phyloP scores from a whole-genome alignment of 192 early-diverging fungal species.

The Jimgerdemannia flammicorona region DNA sequence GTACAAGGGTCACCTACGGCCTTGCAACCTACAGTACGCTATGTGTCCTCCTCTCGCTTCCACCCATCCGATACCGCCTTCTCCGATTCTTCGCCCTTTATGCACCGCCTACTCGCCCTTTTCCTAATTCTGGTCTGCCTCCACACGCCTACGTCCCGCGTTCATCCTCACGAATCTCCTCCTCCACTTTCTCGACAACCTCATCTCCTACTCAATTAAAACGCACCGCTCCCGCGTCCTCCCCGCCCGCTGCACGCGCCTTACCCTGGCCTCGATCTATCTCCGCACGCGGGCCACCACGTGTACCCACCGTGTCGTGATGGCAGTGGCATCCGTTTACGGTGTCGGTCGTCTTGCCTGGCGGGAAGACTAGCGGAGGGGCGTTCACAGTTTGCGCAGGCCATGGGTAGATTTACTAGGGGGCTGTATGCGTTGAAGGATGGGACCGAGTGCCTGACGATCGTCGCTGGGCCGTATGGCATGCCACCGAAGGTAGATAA shows the following conservation, averaged over 20 bases:
- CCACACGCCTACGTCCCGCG: slow-evolving; percentile 54
- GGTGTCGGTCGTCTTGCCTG: slow-evolving; percentile 27
- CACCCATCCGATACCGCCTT: slow-evolving; percentile 38
- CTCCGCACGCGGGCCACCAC: slow-evolving; percentile 30
- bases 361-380: slow-evolving; percentile 30
- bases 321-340: slow-evolving; percentile 57
- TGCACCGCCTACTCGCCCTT: slow-evolving; percentile 37
- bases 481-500: slow-evolving; percentile 11
- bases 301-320: slow-evolving; percentile 42
- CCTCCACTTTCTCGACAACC: slow-evolving; percentile 35
- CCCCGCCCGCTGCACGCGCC: slow-evolving; percentile 26
- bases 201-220: slow-evolving; percentile 40
- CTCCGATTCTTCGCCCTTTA: slow-evolving; percentile 44
- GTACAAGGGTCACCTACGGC: slow-evolving; percentile 44
- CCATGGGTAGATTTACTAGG: not conserved
- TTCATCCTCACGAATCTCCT: slow-evolving; percentile 40
- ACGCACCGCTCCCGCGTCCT: slow-evolving; percentile 32
- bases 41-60: slow-evolving; percentile 40
- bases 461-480: slow-evolving; percentile 45
- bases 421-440: slow-evolving; percentile 29
- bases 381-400: slow-evolving; percentile 24
- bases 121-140: slow-evolving; percentile 42
- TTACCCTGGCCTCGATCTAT: slow-evolving; percentile 27
- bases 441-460: slow-evolving; percentile 22
- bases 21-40: slow-evolving; percentile 37